Evolutionary conservation across 2,329 filamentous ascomycete genomes (phyloP).

Genomic region (Aquanectria penicillioides): DNA sequence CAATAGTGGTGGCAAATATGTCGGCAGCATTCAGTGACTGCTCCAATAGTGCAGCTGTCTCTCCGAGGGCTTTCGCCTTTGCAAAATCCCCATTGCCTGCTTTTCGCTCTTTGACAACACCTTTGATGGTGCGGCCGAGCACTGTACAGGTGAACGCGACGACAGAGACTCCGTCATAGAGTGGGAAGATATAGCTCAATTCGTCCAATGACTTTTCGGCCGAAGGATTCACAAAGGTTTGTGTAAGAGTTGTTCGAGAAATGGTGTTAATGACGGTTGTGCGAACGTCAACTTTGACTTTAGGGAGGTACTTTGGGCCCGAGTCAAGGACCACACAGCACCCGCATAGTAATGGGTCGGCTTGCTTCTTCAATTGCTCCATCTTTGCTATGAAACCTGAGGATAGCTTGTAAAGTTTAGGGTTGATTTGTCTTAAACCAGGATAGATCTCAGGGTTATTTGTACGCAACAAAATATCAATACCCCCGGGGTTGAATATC

Average conservation of each 20-base stretch:
- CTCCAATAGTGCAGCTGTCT: slow-evolving; percentile 73
- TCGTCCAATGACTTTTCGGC: slow-evolving; percentile 47
- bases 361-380: too few species aligned
- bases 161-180: slow-evolving; percentile 77
- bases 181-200: slow-evolving; percentile 73
- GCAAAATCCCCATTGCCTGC: slow-evolving; percentile 69
- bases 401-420: too few species aligned
- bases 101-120: slow-evolving; percentile 73
- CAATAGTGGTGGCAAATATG: slow-evolving; percentile 74
- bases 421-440: too few species aligned
- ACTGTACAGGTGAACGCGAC: slow-evolving; percentile 74
- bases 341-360: too few species aligned
- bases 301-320: slow-evolving; percentile 73
- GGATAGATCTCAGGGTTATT: too few species aligned
- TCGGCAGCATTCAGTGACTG: slow-evolving; percentile 68
- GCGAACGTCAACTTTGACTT: slow-evolving; percentile 65
- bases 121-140: slow-evolving; percentile 66
- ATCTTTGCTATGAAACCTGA: too few species aligned
- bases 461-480: too few species aligned
- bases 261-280: slow-evolving; percentile 67
- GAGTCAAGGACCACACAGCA: too few species aligned
- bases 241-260: slow-evolving; percentile 56
- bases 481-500: too few species aligned
- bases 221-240: slow-evolving; percentile 71
- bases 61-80: slow-evolving; percentile 64